Evolutionary conservation across 176 grass and related monocot species (phyloP).

Genomic region (Lolium rigidum): DNA sequence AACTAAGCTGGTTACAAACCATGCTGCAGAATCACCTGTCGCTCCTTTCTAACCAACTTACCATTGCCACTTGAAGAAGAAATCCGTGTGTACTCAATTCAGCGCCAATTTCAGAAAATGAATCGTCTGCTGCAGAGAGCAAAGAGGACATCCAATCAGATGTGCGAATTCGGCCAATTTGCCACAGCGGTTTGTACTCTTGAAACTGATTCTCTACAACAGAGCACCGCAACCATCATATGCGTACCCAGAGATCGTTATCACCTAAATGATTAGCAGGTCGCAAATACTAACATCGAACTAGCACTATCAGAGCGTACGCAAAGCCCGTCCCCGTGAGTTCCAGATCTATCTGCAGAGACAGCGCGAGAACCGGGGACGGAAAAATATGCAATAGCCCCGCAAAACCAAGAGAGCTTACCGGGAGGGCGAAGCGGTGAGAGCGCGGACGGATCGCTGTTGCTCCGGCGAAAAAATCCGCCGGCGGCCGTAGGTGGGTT

Average conservation of each 20-base stretch:
- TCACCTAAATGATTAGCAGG: neutral
- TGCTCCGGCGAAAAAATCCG: neutral
- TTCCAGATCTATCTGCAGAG: slow-evolving; percentile 17
- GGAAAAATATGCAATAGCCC: neutral
- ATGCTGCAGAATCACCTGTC: slow-evolving; percentile 8
- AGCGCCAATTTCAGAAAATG: neutral
- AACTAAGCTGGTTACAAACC: slow-evolving; percentile 34
- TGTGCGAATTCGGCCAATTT: neutral
- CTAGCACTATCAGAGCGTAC: neutral
- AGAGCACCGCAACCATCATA: neutral
- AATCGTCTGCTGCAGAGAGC: slow-evolving; percentile 3
- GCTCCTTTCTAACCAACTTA: slow-evolving; percentile 13
- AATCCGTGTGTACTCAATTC: neutral
- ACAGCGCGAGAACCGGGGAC: neutral
- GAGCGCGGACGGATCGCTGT: neutral
- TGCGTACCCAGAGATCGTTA: neutral
- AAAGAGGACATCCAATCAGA: slow-evolving; percentile 14
- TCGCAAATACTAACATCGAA: neutral
- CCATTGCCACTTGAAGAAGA: slow-evolving; percentile 38
- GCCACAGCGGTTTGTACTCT: neutral
- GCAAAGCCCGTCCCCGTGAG: neutral
- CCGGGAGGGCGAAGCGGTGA: neutral
- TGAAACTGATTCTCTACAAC: neutral
- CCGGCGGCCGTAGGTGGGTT: neutral
- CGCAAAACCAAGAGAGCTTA: neutral